Percentiles rank a stretch among this genome's conserved stretches.
Evolutionary conservation across 129 eudicot species (phyloP).

Genomic region (Smallanthus sonchifolius): DNA sequence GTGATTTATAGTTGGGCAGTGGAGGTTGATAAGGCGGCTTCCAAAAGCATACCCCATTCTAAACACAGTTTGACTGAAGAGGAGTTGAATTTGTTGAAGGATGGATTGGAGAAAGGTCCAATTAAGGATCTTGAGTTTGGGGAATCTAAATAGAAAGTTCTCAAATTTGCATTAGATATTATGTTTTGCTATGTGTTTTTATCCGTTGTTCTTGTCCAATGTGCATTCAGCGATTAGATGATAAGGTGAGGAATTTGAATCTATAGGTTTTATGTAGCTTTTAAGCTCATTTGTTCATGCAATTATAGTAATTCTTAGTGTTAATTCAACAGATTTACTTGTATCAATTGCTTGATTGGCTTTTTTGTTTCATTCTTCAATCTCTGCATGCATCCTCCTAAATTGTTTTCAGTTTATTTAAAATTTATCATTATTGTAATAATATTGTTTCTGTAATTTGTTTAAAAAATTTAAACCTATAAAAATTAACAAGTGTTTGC

Average conservation of each 20-base stretch:
- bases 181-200: constrained; percentile 14
- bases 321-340: constrained; percentile 23
- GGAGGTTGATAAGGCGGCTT: constrained; percentile 63
- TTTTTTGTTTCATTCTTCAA: neutral
- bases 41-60: constrained; percentile 30
- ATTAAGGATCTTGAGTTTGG: constrained; percentile 47
- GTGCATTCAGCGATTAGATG: constrained; percentile 32
- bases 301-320: constrained; percentile 26
- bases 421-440: neutral
- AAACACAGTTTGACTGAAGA: constrained; percentile 82
- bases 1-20: constrained; percentile 90
- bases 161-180: constrained; percentile 16
- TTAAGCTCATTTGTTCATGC: constrained; percentile 25
- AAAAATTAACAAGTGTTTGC: neutral
- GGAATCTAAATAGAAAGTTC: constrained; percentile 36
- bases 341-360: constrained; percentile 3
- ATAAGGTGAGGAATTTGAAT: constrained; percentile 23
- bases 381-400: neutral
- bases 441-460: neutral
- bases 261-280: constrained; percentile 25
- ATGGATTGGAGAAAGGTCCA: constrained; percentile 48
- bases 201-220: neutral
- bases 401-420: neutral
- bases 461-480: neutral
- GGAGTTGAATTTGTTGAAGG: constrained; percentile 71